Conservation (phyloP, 192 early-diverging fungal species). For the Umbelopsis vinacea region DNA sequence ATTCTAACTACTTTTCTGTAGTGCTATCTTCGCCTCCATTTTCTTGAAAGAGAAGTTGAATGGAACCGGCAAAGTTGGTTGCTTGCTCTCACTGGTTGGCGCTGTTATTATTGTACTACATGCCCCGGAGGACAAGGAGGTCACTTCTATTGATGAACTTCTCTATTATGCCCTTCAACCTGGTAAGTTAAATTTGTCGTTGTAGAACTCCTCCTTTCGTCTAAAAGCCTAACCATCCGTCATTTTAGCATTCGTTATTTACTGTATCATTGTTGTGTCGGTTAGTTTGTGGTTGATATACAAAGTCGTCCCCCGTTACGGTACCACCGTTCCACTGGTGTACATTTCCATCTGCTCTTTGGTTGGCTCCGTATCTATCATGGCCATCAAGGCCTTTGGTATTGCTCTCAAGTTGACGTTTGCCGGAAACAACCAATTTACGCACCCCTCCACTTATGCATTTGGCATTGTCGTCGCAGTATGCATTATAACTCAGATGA, state of each 20-base stretch:
- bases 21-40: constrained; percentile 83
- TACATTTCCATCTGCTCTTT: constrained; percentile 96
- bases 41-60: constrained; percentile 89
- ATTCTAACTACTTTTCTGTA: constrained; percentile 25
- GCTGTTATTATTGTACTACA: constrained; percentile 89
- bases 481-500: constrained; percentile 95
- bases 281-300: constrained; percentile 82
- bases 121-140: constrained; percentile 81
- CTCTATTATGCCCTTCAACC: constrained; percentile 79
- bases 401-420: constrained; percentile 92
- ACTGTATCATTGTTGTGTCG: constrained; percentile 67
- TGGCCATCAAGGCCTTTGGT: constrained; percentile 92
- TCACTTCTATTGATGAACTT: constrained; percentile 84
- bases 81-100: constrained; percentile 85
- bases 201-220: not conserved
- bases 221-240: not conserved
- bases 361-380: constrained; percentile 93
- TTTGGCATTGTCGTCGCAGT: constrained; percentile 79
- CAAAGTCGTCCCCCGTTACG: constrained; percentile 76
- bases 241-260: constrained; percentile 78
- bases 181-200: constrained; percentile 44
- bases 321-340: constrained; percentile 81
- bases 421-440: constrained; percentile 91
- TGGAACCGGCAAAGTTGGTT: constrained; percentile 83
- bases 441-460: constrained; percentile 87